Evolutionary conservation across 2,329 filamentous ascomycete genomes (phyloP), one percentile per base, ranked within the genome.

Genomic region (Pseudopithomyces maydicus): DNA sequence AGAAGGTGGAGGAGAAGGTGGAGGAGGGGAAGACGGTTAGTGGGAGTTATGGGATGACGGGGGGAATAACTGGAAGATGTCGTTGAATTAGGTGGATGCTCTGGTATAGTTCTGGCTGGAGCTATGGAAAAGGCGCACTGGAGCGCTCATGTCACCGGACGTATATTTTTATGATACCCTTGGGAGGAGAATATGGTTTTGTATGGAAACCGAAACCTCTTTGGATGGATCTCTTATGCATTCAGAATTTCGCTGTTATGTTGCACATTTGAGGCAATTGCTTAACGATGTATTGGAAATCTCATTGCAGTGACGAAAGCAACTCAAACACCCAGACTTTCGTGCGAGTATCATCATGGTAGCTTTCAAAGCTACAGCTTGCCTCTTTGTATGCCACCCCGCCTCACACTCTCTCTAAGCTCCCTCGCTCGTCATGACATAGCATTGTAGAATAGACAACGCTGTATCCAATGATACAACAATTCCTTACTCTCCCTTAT

Each of bases 31-130:
- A 68, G 61, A 69, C 69, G 1, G 65, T 70, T 46, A 72, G 68
- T 63, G 70, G 71, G 23, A 71, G 67, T 41, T 72, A 73, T 67
- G 69, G 71, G n/a, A 71, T 71, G 64, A 69, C 68, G 7, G 62
- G 63, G 63, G 66, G 1, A 67, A 61, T 47, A 63, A 61, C 32
- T 72, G 68, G 69, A 71, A 68, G 55, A 71, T 70, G 69, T 66
- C 64, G 36, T 54, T 72, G 56, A 55, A 65, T 44, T 66, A 54
- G 52, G 22, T 45, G 14, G n/a, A 36, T 32, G 17, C 23, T 1
- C 11, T 11, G 12, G 44, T 5, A 14, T 19, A 29, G 26, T 44
- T 7, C 17, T 45, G 44, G 41, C 23, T 8, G 8, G 26, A 5
- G 26, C 26, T 4, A 29, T 29, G 8, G 26, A 29, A 29, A 29